Conservation (phyloP, 1,139 yeast species). For the Yamadazyma sp. region DNA sequence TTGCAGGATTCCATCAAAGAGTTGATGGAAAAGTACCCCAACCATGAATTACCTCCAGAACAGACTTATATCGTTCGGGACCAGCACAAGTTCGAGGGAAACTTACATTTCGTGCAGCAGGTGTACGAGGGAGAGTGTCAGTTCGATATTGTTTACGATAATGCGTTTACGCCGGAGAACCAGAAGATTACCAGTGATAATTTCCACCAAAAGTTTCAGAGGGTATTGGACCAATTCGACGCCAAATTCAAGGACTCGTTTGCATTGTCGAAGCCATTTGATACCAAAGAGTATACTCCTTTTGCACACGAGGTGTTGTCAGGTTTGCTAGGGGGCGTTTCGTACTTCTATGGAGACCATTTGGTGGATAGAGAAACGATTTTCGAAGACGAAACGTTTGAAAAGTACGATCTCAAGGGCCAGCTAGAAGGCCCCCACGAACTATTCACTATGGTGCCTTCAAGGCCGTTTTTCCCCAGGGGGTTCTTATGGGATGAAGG, state of each 20-base stretch:
- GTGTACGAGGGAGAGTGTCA: constrained; percentile 74
- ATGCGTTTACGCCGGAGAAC: constrained; percentile 38
- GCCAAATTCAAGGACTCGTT: constrained; percentile 57
- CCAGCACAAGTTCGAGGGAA: constrained; percentile 64
- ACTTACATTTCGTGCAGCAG: constrained; percentile 77
- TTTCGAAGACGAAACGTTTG: constrained; percentile 65
- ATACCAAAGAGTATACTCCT: constrained; percentile 37
- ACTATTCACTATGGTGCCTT: constrained; percentile 82
- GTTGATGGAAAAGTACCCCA: constrained; percentile 38
- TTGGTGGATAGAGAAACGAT: constrained; percentile 73
- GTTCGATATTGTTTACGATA: constrained; percentile 66
- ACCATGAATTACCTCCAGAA: constrained; percentile 41
- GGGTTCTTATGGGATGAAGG: constrained; percentile 99
- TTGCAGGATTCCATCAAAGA: constrained; percentile 64
- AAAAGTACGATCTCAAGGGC: constrained; percentile 53
- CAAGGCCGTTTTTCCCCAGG: constrained; percentile 91
- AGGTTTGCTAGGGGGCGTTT: constrained; percentile 84
- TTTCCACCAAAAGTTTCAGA: constrained; percentile 38
- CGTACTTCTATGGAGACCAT: constrained; percentile 87
- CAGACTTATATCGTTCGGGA: constrained; percentile 61
- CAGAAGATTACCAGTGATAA: constrained; percentile 44
- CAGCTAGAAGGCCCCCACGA: constrained; percentile 65
- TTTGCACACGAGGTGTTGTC: constrained; percentile 83
- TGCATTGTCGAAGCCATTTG: constrained; percentile 56
- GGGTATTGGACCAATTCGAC: constrained; percentile 44